Percentiles rank a stretch among this genome's conserved stretches.
Conservation (phyloP, 306 rosid genomes). For the Inga leiocalycina region DNA sequence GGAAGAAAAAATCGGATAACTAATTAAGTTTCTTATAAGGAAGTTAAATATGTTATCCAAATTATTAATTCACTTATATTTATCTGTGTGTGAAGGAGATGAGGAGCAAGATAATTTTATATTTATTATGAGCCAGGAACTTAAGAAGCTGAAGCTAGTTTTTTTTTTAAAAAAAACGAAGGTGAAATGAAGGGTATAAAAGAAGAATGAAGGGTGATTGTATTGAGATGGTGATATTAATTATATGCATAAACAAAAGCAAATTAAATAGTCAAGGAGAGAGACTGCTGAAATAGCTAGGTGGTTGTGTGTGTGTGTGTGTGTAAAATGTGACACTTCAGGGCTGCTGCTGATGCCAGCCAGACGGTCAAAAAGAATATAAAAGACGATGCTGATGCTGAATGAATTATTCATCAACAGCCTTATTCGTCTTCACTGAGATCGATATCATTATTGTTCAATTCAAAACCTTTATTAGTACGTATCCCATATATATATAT, state of each 20-base stretch:
- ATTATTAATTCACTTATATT: no score
- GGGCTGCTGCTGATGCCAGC: conserved; percentile 1
- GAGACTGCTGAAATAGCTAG: background rate
- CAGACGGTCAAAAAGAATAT: background rate
- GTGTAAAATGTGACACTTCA: background rate
- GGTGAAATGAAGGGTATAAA: background rate
- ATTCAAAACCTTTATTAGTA: background rate
- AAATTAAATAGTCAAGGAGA: background rate
- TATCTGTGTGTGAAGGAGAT: no score
- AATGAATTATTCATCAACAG: background rate
- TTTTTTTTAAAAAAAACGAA: no score
- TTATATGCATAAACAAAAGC: background rate
- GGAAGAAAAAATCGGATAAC: no score
- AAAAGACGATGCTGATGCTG: background rate
- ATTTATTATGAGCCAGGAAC: background rate
- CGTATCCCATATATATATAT: background rate
- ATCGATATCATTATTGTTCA: background rate
- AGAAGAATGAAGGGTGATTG: background rate
- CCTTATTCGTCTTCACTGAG: background rate
- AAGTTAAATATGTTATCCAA: no score
- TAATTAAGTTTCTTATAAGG: no score
- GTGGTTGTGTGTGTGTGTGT: no score
- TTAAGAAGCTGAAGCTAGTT: background rate
- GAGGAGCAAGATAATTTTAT: no score
- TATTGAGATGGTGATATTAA: background rate